Conservation (phyloP, 2,329 filamentous ascomycete species). For the Amphichorda felina region DNA sequence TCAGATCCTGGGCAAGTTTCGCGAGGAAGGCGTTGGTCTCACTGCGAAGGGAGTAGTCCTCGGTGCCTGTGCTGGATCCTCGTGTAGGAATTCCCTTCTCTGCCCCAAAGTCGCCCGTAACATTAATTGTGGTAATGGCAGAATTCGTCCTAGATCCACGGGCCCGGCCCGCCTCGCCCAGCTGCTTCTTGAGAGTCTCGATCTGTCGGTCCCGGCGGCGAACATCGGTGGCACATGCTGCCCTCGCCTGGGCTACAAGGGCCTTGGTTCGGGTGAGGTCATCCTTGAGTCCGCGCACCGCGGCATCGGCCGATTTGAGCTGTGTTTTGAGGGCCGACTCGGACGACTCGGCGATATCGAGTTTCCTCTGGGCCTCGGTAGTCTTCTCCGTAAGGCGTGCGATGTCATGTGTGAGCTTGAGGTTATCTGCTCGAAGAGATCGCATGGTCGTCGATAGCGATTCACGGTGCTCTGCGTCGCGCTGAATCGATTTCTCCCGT, state of each 20-base stretch:
- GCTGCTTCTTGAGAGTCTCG: slow-evolving; percentile 76
- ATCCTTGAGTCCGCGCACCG: slow-evolving; percentile 67
- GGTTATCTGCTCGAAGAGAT: slow-evolving; percentile 60
- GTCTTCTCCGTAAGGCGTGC: slow-evolving; percentile 43
- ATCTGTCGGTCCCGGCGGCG: slow-evolving; percentile 84
- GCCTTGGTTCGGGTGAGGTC: slow-evolving; percentile 71
- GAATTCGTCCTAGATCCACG: slow-evolving; percentile 43
- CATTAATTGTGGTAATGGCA: slow-evolving; percentile 42
- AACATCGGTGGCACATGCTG: slow-evolving; percentile 81
- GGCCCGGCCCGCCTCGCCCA: slow-evolving; percentile 57
- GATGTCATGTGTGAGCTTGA: slow-evolving; percentile 61
- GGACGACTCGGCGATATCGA: slow-evolving; percentile 52
- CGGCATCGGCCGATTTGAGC: slow-evolving; percentile 61
- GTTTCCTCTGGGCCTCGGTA: slow-evolving; percentile 40
- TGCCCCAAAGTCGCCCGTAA: slow-evolving; percentile 42
- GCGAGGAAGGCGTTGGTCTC: slow-evolving; percentile 91
- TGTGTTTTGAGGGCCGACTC: slow-evolving; percentile 59
- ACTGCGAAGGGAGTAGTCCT: slow-evolving; percentile 60
- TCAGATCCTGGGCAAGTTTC: slow-evolving; percentile 67
- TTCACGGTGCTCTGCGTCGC: slow-evolving; percentile 82
- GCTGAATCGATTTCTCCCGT: slow-evolving; percentile 31
- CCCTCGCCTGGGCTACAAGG: slow-evolving; percentile 70
- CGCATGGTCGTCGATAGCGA: slow-evolving; percentile 69
- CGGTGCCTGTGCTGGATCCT: background rate
- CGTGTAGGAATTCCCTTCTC: slow-evolving; percentile 24